Conservation (phyloP, 2,329 filamentous ascomycete species). For the Fusarium nelsonii region DNA sequence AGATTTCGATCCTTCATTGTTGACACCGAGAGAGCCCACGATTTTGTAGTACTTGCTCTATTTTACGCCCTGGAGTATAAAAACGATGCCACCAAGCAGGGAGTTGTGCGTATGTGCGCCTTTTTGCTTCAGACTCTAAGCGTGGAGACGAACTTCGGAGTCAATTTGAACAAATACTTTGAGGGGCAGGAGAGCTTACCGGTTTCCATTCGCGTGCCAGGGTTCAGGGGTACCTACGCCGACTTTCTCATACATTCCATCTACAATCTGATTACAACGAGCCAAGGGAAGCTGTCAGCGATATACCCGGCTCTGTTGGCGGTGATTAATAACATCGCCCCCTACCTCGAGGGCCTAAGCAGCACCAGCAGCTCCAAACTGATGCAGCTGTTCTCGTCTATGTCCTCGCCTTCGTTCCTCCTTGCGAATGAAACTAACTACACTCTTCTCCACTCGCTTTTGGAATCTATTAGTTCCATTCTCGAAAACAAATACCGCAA, state of each 20-base stretch:
- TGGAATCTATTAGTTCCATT: slow-evolving; percentile 91
- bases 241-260: slow-evolving; percentile 97
- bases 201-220: slow-evolving; percentile 80
- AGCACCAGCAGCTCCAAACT: slow-evolving; percentile 82
- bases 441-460: slow-evolving; percentile 79
- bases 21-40: slow-evolving; percentile 91
- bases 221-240: slow-evolving; percentile 90
- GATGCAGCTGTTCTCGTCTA: slow-evolving; percentile 88
- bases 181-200: slow-evolving; percentile 90
- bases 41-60: slow-evolving; percentile 89
- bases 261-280: slow-evolving; percentile 89
- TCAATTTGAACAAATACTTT: slow-evolving; percentile 89
- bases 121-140: slow-evolving; percentile 96
- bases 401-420: slow-evolving; percentile 93
- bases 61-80: slow-evolving; percentile 95
- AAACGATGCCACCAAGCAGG: slow-evolving; percentile 87
- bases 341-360: slow-evolving; percentile 83
- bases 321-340: slow-evolving; percentile 92
- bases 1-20: slow-evolving; percentile 96
- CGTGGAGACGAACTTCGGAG: slow-evolving; percentile 90
- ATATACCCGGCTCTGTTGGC: slow-evolving; percentile 93
- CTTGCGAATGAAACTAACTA: slow-evolving; percentile 94
- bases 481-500: slow-evolving; percentile 87
- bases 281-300: slow-evolving; percentile 88
- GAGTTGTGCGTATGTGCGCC: slow-evolving; percentile 95